phyloP scores from a whole-genome alignment of 108 stramenopile species.

The Nitzschia sp. region DNA sequence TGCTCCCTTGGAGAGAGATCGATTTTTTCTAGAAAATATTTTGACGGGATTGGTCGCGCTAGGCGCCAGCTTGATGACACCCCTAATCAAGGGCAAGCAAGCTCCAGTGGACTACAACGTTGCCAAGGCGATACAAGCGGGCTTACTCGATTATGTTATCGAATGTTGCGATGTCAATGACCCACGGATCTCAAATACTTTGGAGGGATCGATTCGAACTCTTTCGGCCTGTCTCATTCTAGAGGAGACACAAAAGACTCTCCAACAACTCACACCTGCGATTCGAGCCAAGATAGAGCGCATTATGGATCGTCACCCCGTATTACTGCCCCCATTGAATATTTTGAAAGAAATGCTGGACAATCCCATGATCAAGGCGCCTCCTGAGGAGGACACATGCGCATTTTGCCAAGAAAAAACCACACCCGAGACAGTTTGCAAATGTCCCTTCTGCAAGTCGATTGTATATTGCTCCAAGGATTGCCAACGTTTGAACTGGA shows the following conservation, averaged over 20 bases:
- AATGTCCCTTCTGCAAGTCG: slow-evolving; percentile 41
- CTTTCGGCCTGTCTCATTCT: neutral
- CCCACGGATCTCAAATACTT: neutral
- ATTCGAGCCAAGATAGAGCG: slow-evolving; percentile 31
- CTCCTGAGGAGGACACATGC: slow-evolving; percentile 9
- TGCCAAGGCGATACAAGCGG: slow-evolving; percentile 28
- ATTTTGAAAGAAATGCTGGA: slow-evolving; percentile 6
- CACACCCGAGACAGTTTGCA: slow-evolving; percentile 1
- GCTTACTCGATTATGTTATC: slow-evolving; percentile 26
- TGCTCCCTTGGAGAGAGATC: slow-evolving; percentile 5
- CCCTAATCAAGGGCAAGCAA: slow-evolving; percentile 15
- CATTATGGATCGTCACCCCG: slow-evolving; percentile 29
- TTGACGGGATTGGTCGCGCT: slow-evolving; percentile 23
- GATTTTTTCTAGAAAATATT: slow-evolving; percentile 32
- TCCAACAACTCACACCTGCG: slow-evolving; percentile 8
- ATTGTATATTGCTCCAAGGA: slow-evolving; percentile 38
- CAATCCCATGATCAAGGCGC: neutral
- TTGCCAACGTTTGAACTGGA: slow-evolving; percentile 32
- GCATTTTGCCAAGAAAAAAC: slow-evolving; percentile 36
- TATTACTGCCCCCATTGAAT: slow-evolving; percentile 8
- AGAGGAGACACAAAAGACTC: slow-evolving; percentile 24
- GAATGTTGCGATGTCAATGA: slow-evolving; percentile 38
- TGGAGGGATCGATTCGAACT: slow-evolving; percentile 19
- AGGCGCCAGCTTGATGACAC: slow-evolving; percentile 28
- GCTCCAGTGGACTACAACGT: slow-evolving; percentile 42